Percentiles rank a stretch among this genome's conserved stretches.
Evolutionary conservation across 2,329 filamentous ascomycete genomes (phyloP).

Genomic region (Laburnicola sp.): DNA sequence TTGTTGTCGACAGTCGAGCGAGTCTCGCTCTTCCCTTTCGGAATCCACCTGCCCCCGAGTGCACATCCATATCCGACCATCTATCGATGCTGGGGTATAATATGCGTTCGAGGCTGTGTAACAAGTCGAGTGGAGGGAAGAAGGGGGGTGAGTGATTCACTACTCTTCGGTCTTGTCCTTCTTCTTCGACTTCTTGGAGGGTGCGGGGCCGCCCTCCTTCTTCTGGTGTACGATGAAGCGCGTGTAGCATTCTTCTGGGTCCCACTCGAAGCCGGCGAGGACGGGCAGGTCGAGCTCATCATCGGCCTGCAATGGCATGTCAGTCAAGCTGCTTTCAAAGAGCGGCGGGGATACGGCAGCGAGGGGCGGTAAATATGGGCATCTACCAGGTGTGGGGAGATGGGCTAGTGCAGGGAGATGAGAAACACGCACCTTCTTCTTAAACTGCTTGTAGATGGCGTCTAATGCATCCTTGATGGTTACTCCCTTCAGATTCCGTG

Average conservation of each 20-base stretch:
- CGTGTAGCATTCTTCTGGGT: constrained; percentile 89
- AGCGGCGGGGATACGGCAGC: too few relatives aligned
- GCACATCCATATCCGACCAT: constrained; percentile 28
- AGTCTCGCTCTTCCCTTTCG: constrained; percentile 42
- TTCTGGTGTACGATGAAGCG: constrained; percentile 84
- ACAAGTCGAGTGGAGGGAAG: constrained; percentile 35
- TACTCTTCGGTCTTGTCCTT: constrained; percentile 40
- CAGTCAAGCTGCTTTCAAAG: constrained; percentile 17
- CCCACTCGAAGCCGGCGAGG: constrained; percentile 95
- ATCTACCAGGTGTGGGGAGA: not conserved
- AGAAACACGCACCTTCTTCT: constrained; percentile 76
- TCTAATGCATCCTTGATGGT: constrained; percentile 97
- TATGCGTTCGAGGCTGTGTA: constrained; percentile 26
- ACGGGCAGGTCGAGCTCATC: constrained; percentile 87
- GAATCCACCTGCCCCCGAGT: constrained; percentile 32
- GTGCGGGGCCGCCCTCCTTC: constrained; percentile 60
- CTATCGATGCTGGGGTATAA: constrained; percentile 26
- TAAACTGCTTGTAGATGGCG: constrained; percentile 93
- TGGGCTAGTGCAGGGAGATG: not conserved
- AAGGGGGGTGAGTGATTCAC: constrained; percentile 45
- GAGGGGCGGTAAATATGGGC: too few relatives aligned
- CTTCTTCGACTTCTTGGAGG: constrained; percentile 45
- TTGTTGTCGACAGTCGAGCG: constrained; percentile 23
- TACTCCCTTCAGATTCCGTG: constrained; percentile 89
- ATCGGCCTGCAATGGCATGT: constrained; percentile 65